phyloP scores from a whole-genome alignment of 1,284 basidiomycete genomes.

The Omphalotus olearius region DNA sequence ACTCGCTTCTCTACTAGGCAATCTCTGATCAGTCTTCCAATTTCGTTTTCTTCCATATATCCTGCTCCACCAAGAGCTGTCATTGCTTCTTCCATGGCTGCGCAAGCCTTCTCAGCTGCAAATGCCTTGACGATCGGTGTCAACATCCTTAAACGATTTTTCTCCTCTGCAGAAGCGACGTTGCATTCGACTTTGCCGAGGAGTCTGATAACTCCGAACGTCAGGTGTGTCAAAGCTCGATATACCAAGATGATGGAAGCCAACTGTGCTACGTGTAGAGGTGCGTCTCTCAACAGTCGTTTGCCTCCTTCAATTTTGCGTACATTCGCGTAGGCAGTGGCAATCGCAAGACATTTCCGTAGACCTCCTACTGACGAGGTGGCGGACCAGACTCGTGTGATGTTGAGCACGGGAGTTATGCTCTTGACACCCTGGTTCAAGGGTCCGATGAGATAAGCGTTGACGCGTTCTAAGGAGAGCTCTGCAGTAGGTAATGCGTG shows the following conservation, averaged over 20 bases:
- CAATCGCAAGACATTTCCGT: conserved; percentile 62
- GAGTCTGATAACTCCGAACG: conserved; percentile 54
- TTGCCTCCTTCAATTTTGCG: conserved; percentile 49
- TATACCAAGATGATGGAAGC: conserved; percentile 58
- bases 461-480: conserved; percentile 56
- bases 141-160: conserved; percentile 55
- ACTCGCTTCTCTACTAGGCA: conserved; percentile 61
- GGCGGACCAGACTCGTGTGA: conserved; percentile 73
- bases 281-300: conserved; percentile 47
- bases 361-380: conserved; percentile 52
- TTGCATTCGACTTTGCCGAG: conserved; percentile 63
- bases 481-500: conserved; percentile 77
- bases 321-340: conserved; percentile 56
- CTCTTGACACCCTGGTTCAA: conserved; percentile 63
- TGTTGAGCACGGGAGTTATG: conserved; percentile 71
- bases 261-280: conserved; percentile 61
- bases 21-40: conserved; percentile 63
- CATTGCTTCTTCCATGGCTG: conserved; percentile 74
- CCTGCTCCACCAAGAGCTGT: conserved; percentile 72
- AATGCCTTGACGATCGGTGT: conserved; percentile 75
- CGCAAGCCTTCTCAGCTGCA: conserved; percentile 57
- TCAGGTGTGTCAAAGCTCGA: conserved; percentile 60
- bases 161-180: conserved; percentile 43
- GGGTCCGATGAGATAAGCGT: conserved; percentile 63
- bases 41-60: conserved; percentile 78